Base-by-base conservation (phyloP, 352 stramenopile species). In the Phytophthora constricta region DNA sequence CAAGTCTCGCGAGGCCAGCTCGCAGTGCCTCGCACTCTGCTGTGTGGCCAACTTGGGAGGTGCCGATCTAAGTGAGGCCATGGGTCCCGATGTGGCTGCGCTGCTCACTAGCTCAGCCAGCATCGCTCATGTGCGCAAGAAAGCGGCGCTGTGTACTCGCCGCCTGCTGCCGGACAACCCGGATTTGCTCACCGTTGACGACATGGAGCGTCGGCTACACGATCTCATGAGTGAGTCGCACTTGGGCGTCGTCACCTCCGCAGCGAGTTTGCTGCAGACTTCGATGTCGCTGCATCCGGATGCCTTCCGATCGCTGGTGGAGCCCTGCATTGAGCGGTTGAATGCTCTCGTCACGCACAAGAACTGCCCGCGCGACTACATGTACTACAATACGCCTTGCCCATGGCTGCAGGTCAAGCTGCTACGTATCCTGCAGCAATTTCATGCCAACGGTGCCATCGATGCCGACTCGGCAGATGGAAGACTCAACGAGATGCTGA, bases 311-410 rank as follows among this genome's bases (percentile, higher is more conserved):
- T 87, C 80, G 34, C 77, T 98, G 1, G 95, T 99, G 46, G 96
- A 98, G 19, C 89, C 98, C 28, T 93, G 95, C 34, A 92, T 99
- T 42, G 80, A 95, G 51, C 85, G 98, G 25, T 82, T 99, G 7
- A 89, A 87, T 33, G 84, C 88, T 46, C 82, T 99, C 5, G 96
- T 99, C 9, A 82, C 98, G 66, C 95, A 98, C 74, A 97, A 97
- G 74, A 84, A 84, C 25, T 98, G 93, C 67, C 92, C 91, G 19
- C 68, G 89, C 0, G 96, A 98, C 69, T 99, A 99, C 80, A 88
- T 99, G 62, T 99, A 99, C 78, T 99, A 99, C 86, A 89, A 96
- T 39, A 98, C 95, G 37, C 91, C 97, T 23, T 97, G 84, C 72
- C 97, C 97, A 23, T 99, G 97, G 96, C 81, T 99, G 34, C 96